A percentile compares a stretch with the other conserved stretches of the same genome.
phyloP scores from a whole-genome alignment of 1,284 basidiomycete species.

The Sphaerobolus stellatus region DNA sequence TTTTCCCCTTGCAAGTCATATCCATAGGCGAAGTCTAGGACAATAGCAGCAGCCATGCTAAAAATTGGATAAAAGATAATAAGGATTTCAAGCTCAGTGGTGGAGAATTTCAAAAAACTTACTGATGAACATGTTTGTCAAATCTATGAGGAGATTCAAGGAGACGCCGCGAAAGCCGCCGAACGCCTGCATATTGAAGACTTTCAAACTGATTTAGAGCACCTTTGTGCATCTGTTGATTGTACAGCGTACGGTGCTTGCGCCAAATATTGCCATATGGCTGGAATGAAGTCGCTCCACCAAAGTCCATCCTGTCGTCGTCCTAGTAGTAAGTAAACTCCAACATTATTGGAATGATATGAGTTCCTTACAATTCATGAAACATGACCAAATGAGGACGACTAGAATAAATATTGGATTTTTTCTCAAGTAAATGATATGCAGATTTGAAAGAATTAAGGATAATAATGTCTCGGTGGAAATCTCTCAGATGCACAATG shows the following conservation, averaged over 20 bases:
- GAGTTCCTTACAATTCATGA: constrained; percentile 12
- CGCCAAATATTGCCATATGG: constrained; percentile 42
- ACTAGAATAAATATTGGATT: constrained; percentile 29
- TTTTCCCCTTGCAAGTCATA: neutral
- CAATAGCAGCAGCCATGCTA: neutral
- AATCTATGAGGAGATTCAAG: neutral
- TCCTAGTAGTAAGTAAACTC: neutral
- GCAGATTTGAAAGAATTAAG: constrained; percentile 36
- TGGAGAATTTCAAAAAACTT: neutral
- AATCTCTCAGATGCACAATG: constrained; percentile 38
- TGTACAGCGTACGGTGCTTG: constrained; percentile 44
- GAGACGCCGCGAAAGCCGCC: neutral
- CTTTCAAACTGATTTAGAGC: neutral
- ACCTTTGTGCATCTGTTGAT: constrained; percentile 31
- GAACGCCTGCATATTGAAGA: neutral
- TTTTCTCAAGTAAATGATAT: constrained; percentile 37
- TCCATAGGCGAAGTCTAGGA: constrained; percentile 3
- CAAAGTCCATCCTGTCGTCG: constrained; percentile 44
- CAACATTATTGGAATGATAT: neutral
- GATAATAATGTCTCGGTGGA: constrained; percentile 36
- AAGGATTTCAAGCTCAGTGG: neutral
- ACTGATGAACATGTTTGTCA: neutral
- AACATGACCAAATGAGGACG: constrained; percentile 9
- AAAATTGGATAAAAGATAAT: neutral
- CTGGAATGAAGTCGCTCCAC: constrained; percentile 41